Evolutionary conservation across 768 basidiomycete genomes (phyloP).

Genomic region (Tricholoma terreum): DNA sequence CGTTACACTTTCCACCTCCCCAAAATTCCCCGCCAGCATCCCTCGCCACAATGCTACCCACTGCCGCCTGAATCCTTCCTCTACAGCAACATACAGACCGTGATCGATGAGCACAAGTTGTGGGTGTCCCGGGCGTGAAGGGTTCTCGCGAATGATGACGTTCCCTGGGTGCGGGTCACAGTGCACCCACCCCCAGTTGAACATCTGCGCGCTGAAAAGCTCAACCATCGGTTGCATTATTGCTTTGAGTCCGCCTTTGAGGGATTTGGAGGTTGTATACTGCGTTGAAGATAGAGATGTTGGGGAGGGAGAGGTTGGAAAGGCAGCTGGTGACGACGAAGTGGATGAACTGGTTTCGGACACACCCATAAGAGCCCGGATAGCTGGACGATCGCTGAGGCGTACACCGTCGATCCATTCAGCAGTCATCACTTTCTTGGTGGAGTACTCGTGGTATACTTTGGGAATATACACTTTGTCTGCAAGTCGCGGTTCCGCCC

Average conservation of each 20-base stretch:
- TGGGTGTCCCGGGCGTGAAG: conserved; percentile 38
- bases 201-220: conserved; percentile 86
- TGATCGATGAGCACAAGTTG: conserved; percentile 89
- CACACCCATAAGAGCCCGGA: conserved; percentile 60
- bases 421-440: conserved; percentile 75
- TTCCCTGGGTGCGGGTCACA: conserved; percentile 80
- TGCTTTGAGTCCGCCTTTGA: conserved; percentile 58
- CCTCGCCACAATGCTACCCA: conserved; percentile 79
- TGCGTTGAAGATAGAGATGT: conserved; percentile 26
- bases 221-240: conserved; percentile 88
- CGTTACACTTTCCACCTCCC: conserved; percentile 48
- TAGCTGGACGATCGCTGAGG: conserved; percentile 58
- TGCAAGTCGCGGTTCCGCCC: conserved; percentile 64
- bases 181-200: conserved; percentile 88
- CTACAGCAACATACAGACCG: conserved; percentile 78
- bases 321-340: conserved; percentile 25
- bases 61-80: conserved; percentile 64
- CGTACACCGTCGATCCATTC: conserved; percentile 85
- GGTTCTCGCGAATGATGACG: conserved; percentile 65
- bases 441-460: conserved; percentile 69
- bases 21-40: conserved; percentile 55
- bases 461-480: conserved; percentile 76
- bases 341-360: conserved; percentile 17
- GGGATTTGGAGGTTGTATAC: conserved; percentile 19
- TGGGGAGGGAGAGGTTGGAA: conserved; percentile 17